These are phyloP conservation scores for Breynia disticha DNA, from an alignment of 441 rosid genomes.

Conservation along the genomic window DNA sequence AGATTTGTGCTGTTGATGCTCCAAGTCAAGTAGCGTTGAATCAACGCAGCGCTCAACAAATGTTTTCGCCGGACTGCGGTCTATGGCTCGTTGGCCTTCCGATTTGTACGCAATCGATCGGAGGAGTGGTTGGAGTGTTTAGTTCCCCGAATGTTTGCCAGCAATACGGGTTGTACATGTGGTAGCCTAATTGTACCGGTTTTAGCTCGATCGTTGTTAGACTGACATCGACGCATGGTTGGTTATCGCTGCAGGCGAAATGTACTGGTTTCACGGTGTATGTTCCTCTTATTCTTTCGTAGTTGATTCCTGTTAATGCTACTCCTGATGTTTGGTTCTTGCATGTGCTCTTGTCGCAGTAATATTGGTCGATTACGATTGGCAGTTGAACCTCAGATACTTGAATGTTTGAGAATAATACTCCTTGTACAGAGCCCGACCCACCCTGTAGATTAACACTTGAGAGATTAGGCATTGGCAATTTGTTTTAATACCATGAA, in stretches of 20 bases:
- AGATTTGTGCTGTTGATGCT: constrained; percentile 5
- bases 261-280: constrained; percentile 77
- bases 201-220: constrained; percentile 55
- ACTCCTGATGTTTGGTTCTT: constrained; percentile 86
- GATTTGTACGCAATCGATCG: constrained; percentile 59
- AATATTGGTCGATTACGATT: constrained; percentile 84
- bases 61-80: constrained; percentile 45
- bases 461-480: constrained; percentile 8
- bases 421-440: constrained; percentile 70
- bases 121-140: constrained; percentile 65
- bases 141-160: constrained; percentile 85
- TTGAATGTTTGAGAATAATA: constrained; percentile 85
- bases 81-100: constrained; percentile 65
- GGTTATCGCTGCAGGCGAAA: constrained; percentile 85
- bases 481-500: constrained; percentile 11
- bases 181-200: constrained; percentile 50
- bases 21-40: too few relatives aligned
- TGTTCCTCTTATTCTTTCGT: constrained; percentile 72
- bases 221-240: constrained; percentile 67
- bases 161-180: constrained; percentile 60
- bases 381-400: constrained; percentile 84
- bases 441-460: constrained; percentile 66
- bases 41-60: too few relatives aligned
- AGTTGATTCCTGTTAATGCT: constrained; percentile 75
- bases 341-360: constrained; percentile 71